These are phyloP conservation scores for Pisolithus thermaeus DNA, from an alignment of 1,284 basidiomycete species.

Conservation along the genomic window DNA sequence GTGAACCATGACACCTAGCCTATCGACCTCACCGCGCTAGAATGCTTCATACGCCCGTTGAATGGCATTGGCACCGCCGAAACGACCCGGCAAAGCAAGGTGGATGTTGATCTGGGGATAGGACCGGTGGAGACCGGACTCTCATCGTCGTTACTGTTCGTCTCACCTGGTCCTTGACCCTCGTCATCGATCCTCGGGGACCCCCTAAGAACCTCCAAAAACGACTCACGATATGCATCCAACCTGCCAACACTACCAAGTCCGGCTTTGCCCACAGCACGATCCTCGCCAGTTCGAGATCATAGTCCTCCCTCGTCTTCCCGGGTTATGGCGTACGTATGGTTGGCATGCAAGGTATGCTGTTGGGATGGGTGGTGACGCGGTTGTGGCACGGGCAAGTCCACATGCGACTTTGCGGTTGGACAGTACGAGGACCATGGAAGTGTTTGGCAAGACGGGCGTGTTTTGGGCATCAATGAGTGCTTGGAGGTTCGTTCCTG, in stretches of 20 bases:
- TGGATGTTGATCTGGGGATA: conserved; percentile 93
- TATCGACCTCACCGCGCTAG: conserved; percentile 69
- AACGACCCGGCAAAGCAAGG: conserved; percentile 90
- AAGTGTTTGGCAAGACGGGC: conserved; percentile 57
- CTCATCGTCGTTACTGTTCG: conserved; percentile 27
- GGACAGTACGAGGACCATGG: conserved; percentile 83
- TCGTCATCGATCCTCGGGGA: conserved; percentile 5
- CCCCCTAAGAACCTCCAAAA: conserved; percentile 49
- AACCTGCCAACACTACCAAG: conserved; percentile 89
- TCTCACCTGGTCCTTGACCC: neutral
- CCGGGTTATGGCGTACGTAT: conserved; percentile 70
- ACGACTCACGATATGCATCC: conserved; percentile 89
- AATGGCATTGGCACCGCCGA: conserved; percentile 91
- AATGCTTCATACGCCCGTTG: conserved; percentile 88
- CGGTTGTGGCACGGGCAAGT: conserved; percentile 69
- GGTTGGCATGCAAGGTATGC: conserved; percentile 82
- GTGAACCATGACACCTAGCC: conserved; percentile 92
- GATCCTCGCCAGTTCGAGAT: conserved; percentile 73
- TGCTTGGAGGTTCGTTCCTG: conserved; percentile 94
- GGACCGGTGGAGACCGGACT: conserved; percentile 28
- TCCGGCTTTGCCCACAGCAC: conserved; percentile 70
- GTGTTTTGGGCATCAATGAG: conserved; percentile 83
- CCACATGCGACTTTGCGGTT: conserved; percentile 93
- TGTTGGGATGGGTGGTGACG: conserved; percentile 75
- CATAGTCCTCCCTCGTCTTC: conserved; percentile 81